Evolutionary conservation across 768 basidiomycete species (phyloP), one percentile per base, ranked within the genome.

Genomic region (Boletus bicolor): DNA sequence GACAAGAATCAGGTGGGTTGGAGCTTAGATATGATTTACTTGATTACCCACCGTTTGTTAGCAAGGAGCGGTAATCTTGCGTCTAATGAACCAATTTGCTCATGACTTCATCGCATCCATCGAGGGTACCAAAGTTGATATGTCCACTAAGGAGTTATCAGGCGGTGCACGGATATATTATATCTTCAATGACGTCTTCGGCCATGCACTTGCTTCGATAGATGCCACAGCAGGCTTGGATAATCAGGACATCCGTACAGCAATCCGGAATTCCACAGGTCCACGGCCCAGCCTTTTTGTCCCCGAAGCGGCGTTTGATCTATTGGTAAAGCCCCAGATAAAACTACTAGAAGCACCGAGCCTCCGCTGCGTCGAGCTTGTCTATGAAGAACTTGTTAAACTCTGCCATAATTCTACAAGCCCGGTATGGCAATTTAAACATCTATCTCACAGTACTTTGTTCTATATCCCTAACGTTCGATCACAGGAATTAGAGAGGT

Each of bases 171-270:
- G 97, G 51, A 93, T 99, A 73, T 98, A 98, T 74, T 98, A 98
- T 76, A 98, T 99, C 70, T 99, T 99, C 82, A 93, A 98, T 69
- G 97, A 98, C 66, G 84, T 98, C 51, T 99, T 98, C 67, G 97
- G 97, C 2, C 81, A 89, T 49, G 97, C 96, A 1, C 83, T 99
- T 7, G 82, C 85, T 53, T 87, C 83, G 7, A 92, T 99, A 65
- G 90, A 98, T 67, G 87, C 97, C 1, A 93, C 93, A 14, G 80
- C 85, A 46, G 95, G 95, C 68, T 79, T 99, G 52, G 93, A 94
- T 55, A 86, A 90, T 56, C 89, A 91, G 63, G 97, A 99, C 68
- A 98, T 99, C 67, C 85, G 96, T 24, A 99, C 97, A 5, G 97
- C 97, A 28, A 99, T 99, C 61, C 85, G 97, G 30, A 99, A 99